phyloP scores from a whole-genome alignment of 352 stramenopile genomes.

The Pythium diclinum region DNA sequence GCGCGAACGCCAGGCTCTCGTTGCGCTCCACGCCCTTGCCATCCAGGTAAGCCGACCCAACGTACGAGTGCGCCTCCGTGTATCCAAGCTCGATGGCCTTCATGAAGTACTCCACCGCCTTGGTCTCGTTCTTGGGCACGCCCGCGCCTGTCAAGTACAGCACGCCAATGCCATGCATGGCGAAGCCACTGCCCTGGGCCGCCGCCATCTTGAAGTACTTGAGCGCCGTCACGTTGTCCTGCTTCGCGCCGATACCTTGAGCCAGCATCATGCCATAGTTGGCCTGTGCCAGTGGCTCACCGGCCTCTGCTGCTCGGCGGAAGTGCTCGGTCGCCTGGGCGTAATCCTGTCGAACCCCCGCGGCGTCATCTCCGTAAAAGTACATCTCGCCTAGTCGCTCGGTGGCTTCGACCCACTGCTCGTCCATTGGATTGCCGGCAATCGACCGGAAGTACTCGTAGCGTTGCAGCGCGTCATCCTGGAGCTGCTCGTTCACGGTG shows the following conservation, averaged over 20 bases:
- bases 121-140: constrained; percentile 58
- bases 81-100: constrained; percentile 55
- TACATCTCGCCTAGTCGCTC: constrained; percentile 67
- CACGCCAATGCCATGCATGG: constrained; percentile 59
- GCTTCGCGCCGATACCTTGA: constrained; percentile 55
- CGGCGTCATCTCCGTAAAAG: constrained; percentile 66
- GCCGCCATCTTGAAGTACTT: constrained; percentile 60
- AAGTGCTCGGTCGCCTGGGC: constrained; percentile 55
- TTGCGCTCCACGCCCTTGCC: constrained; percentile 51
- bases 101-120: constrained; percentile 57
- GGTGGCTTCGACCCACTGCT: constrained; percentile 54
- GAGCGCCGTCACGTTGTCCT: constrained; percentile 55
- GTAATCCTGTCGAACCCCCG: constrained; percentile 48
- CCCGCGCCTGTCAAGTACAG: constrained; percentile 56
- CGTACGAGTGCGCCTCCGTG: constrained; percentile 62
- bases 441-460: constrained; percentile 66
- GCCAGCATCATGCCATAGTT: constrained; percentile 74
- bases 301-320: constrained; percentile 58
- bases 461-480: constrained; percentile 45
- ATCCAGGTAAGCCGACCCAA: constrained; percentile 65
- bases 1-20: constrained; percentile 44
- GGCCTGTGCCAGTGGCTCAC: constrained; percentile 58
- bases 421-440: constrained; percentile 55
- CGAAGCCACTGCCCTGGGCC: constrained; percentile 54
- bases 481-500: constrained; percentile 27